A percentile compares a stretch with the other conserved stretches of the same genome.
These are phyloP conservation scores for Aspergillus wentii DNA, from an alignment of 495 filamentous ascomycete genomes.

Conservation along the genomic window DNA sequence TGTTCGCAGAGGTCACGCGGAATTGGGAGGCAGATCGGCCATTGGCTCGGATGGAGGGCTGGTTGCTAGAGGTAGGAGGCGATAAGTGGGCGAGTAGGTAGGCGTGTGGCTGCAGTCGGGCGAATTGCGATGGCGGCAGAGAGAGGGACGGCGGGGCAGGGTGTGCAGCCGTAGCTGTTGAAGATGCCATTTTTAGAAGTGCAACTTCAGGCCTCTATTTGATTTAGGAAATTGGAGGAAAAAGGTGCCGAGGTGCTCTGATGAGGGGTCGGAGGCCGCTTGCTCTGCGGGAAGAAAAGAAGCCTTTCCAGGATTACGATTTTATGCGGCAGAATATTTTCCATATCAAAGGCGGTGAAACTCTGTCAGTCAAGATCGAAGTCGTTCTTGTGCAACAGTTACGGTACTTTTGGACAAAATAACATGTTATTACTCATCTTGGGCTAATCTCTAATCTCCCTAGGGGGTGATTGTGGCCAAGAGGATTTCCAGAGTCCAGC, in stretches of 20 bases:
- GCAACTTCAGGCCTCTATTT: too few relatives aligned
- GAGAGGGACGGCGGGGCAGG: constrained; percentile 47
- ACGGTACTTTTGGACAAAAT: too few relatives aligned
- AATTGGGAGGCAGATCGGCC: constrained; percentile 66
- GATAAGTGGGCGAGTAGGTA: constrained; percentile 87
- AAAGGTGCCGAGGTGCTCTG: too few relatives aligned
- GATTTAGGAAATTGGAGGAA: too few relatives aligned
- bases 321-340: constrained; percentile 32
- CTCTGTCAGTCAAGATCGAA: too few relatives aligned
- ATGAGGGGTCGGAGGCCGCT: not conserved
- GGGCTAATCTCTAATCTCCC: too few relatives aligned
- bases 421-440: too few relatives aligned
- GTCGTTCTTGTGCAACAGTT: too few relatives aligned
- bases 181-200: constrained; percentile 21
- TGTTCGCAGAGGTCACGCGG: constrained; percentile 67
- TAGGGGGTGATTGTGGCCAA: too few relatives aligned
- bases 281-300: constrained; percentile 1
- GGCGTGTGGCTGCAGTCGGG: constrained; percentile 80
- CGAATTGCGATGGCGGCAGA: constrained; percentile 77
- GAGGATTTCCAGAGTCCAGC: too few relatives aligned
- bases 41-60: constrained; percentile 67
- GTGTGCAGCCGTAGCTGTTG: constrained; percentile 15
- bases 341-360: constrained; percentile 15
- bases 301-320: constrained; percentile 24
- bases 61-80: constrained; percentile 45